Evolutionary conservation across 768 basidiomycete species (phyloP).

Genomic region (Baorangia bicolor): DNA sequence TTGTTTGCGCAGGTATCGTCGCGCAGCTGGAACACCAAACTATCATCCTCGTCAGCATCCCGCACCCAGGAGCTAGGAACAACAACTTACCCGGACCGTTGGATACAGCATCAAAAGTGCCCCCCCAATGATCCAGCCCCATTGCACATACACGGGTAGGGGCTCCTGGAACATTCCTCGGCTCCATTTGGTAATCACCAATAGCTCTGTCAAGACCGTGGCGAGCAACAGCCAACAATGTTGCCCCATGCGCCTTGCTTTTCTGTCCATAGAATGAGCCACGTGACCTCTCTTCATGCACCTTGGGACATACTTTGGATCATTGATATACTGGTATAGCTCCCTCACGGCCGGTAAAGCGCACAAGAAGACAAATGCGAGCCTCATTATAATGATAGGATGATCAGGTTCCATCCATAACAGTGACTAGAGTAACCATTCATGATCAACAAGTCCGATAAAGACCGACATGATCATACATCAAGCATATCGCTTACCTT

Average conservation of each 20-base stretch:
- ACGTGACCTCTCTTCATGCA: neutral
- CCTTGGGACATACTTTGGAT: conserved; percentile 59
- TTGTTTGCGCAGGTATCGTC: conserved; percentile 48
- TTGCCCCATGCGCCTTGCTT: conserved; percentile 85
- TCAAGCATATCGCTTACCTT: conserved; percentile 50
- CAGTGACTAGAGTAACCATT: conserved; percentile 42
- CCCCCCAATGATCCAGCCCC: conserved; percentile 64
- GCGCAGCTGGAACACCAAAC: conserved; percentile 65
- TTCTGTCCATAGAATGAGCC: conserved; percentile 42
- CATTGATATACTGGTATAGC: conserved; percentile 79
- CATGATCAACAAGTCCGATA: conserved; percentile 24
- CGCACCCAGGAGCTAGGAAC: neutral
- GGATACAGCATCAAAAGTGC: conserved; percentile 70
- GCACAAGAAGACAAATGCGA: conserved; percentile 79
- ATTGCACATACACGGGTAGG: conserved; percentile 59
- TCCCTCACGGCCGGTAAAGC: conserved; percentile 86
- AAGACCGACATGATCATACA: conserved; percentile 3
- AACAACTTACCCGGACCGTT: conserved; percentile 52
- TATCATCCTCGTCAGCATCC: conserved; percentile 28
- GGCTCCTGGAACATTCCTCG: conserved; percentile 65
- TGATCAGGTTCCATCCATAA: conserved; percentile 93
- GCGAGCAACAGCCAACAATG: conserved; percentile 86
- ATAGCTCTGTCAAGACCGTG: conserved; percentile 78
- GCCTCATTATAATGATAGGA: conserved; percentile 70
- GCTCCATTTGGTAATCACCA: conserved; percentile 83